Percentiles rank a stretch among this genome's conserved stretches.
These are phyloP conservation scores for Parmales sp. DNA, from an alignment of 108 stramenopile species.

Conservation along the genomic window DNA sequence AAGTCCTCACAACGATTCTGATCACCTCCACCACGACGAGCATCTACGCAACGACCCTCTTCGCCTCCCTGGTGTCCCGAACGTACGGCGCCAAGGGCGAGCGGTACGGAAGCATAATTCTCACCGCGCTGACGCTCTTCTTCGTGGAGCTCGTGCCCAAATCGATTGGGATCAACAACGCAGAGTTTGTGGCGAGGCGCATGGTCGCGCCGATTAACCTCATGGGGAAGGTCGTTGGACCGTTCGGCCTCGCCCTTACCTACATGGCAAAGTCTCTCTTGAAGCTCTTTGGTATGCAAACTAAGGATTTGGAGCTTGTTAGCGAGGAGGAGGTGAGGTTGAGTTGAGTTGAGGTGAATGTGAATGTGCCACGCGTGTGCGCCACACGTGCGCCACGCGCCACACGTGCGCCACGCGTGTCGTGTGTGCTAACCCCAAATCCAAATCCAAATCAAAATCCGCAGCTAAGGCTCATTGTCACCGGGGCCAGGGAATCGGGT, in stretches of 20 bases:
- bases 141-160: constrained; percentile 93
- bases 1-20: constrained; percentile 84
- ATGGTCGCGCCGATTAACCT: constrained; percentile 82
- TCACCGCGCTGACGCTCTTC: constrained; percentile 83
- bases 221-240: constrained; percentile 63
- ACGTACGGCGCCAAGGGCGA: constrained; percentile 68
- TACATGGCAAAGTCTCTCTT: constrained; percentile 69
- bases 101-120: constrained; percentile 66
- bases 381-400: too few species aligned
- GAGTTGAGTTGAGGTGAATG: too few species aligned
- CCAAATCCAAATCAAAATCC: too few species aligned
- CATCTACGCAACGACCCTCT: constrained; percentile 47
- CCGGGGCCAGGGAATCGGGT: constrained; percentile 81
- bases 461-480: constrained; percentile 87
- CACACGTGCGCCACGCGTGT: too few species aligned
- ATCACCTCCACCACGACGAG: constrained; percentile 82
- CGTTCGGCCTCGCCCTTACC: constrained; percentile 71
- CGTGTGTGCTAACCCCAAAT: too few species aligned
- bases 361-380: too few species aligned
- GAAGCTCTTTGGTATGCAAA: constrained; percentile 61
- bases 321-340: constrained; percentile 85
- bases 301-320: constrained; percentile 44
- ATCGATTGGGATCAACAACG: constrained; percentile 83
- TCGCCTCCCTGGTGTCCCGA: constrained; percentile 5
- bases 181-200: constrained; percentile 77